Conservation (phyloP, 805 yeast genomes). For the Starmerella sirachaensis region DNA sequence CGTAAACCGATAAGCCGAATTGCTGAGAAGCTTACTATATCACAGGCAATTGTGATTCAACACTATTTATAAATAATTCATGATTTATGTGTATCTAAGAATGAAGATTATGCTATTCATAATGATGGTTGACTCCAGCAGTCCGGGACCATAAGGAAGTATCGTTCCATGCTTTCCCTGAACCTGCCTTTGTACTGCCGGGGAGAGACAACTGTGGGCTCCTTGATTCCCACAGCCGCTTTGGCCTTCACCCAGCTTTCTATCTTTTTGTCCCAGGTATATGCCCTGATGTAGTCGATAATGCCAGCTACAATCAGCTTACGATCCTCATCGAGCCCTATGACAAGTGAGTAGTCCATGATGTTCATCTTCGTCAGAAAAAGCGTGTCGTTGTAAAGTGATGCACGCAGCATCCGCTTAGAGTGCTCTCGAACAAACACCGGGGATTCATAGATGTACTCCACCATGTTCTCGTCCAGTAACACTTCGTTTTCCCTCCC, state of each 20-base stretch:
- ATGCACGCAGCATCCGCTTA: conserved; percentile 72
- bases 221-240: conserved; percentile 77
- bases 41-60: too few species aligned
- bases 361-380: conserved; percentile 95
- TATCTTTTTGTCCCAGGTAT: conserved; percentile 96
- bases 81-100: too few species aligned
- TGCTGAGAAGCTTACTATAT: too few species aligned
- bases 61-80: too few species aligned
- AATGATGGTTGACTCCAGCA: conserved; percentile 29
- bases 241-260: conserved; percentile 98
- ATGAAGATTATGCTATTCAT: too few species aligned
- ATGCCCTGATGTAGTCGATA: conserved; percentile 84
- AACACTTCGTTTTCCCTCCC: conserved; percentile 91
- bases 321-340: conserved; percentile 65
- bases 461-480: conserved; percentile 95
- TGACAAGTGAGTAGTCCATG: conserved; percentile 93
- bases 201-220: conserved; percentile 95
- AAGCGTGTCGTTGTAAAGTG: conserved; percentile 88
- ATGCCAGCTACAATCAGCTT: conserved; percentile 78
- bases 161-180: conserved; percentile 95
- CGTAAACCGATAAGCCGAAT: too few species aligned
- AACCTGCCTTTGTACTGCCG: conserved; percentile 88
- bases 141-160: conserved; percentile 89
- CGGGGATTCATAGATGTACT: conserved; percentile 91
- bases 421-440: conserved; percentile 86